Evolutionary conservation across 257 asterid genomes (phyloP).

Genomic region (Solanum pinnatisectum): DNA sequence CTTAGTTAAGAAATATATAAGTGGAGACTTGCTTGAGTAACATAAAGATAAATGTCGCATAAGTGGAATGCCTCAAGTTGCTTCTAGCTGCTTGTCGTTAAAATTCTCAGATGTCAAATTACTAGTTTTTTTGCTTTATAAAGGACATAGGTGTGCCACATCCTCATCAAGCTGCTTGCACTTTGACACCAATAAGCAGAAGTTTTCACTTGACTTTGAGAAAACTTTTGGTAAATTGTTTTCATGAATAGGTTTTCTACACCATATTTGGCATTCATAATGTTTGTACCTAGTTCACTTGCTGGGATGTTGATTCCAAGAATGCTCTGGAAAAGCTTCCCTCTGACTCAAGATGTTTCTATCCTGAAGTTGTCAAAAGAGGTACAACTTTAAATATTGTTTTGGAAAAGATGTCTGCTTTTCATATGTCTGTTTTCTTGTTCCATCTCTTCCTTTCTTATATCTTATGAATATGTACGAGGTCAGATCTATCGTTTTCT

Average conservation of each 20-base stretch:
- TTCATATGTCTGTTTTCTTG: background rate
- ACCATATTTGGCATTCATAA: constrained; percentile 68
- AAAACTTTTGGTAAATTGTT: background rate
- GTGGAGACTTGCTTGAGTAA: background rate
- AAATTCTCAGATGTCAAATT: background rate
- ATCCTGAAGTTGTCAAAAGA: constrained; percentile 37
- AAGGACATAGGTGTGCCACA: background rate
- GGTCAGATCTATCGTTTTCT: background rate
- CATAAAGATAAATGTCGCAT: background rate
- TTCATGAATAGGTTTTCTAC: constrained; percentile 57
- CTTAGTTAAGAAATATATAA: background rate
- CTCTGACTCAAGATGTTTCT: constrained; percentile 56
- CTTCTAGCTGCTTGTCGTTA: background rate
- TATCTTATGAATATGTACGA: background rate
- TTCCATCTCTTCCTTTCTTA: background rate
- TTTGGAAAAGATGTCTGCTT: background rate
- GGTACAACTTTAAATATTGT: constrained; percentile 33
- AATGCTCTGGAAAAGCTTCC: constrained; percentile 49
- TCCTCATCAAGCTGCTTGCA: background rate
- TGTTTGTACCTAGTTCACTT: constrained; percentile 88
- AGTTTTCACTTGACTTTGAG: background rate
- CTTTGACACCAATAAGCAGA: background rate
- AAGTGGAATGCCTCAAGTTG: background rate
- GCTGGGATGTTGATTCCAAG: constrained; percentile 77
- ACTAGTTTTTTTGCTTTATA: background rate